A percentile compares a stretch with the other conserved stretches of the same genome.
phyloP scores from a whole-genome alignment of 1,139 yeast genomes.

The Magnusiomyces suaveolens region DNA sequence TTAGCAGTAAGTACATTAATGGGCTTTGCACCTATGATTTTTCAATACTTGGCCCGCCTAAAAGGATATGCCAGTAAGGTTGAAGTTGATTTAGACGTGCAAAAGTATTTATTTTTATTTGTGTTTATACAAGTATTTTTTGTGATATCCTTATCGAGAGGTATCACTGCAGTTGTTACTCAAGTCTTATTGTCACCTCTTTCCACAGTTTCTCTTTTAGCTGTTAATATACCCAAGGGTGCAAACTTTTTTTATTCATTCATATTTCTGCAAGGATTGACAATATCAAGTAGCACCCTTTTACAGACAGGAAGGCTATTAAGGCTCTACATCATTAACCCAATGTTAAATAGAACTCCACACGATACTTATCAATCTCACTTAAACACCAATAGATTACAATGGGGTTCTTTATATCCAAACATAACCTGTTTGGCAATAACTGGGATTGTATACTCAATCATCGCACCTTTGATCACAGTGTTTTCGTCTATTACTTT shows the following conservation, averaged over 20 bases:
- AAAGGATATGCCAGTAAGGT: slow-evolving; percentile 60
- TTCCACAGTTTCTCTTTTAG: slow-evolving; percentile 59
- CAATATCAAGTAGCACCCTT: slow-evolving; percentile 52
- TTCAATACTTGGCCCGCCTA: slow-evolving; percentile 54
- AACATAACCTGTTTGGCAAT: slow-evolving; percentile 65
- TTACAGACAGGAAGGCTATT: slow-evolving; percentile 45
- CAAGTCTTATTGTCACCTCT: slow-evolving; percentile 62
- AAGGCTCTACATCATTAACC: slow-evolving; percentile 34
- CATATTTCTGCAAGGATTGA: slow-evolving; percentile 59
- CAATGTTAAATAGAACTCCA: slow-evolving; percentile 46
- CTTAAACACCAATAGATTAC: slow-evolving; percentile 38
- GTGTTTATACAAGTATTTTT: slow-evolving; percentile 72
- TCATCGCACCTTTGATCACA: slow-evolving; percentile 69
- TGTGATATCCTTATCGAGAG: slow-evolving; percentile 78
- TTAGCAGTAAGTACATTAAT: slow-evolving; percentile 56
- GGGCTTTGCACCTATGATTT: slow-evolving; percentile 63
- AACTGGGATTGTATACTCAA: slow-evolving; percentile 65
- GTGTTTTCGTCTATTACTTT: slow-evolving; percentile 54
- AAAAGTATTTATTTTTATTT: slow-evolving; percentile 63
- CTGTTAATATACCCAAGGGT: slow-evolving; percentile 68
- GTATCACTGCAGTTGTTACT: slow-evolving; percentile 57
- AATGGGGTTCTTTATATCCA: slow-evolving; percentile 77
- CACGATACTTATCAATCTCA: slow-evolving; percentile 43
- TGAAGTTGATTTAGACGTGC: slow-evolving; percentile 61
- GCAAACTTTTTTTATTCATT: slow-evolving; percentile 75